These are phyloP conservation scores for Aureobasidium sp. DNA, from an alignment of 2,329 filamentous ascomycete genomes.

Conservation along the genomic window DNA sequence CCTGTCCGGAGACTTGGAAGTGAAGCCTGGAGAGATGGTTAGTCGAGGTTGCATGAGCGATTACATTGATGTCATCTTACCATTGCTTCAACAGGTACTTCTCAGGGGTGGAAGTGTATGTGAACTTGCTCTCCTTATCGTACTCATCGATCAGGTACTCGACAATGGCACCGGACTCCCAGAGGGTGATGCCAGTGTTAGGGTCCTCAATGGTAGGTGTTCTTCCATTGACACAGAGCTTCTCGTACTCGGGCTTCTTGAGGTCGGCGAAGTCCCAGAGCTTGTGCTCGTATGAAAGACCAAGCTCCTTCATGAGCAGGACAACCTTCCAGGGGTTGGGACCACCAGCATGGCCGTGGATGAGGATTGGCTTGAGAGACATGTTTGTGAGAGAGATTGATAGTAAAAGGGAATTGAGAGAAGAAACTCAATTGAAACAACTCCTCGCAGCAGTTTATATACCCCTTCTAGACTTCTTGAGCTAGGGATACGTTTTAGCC, in stretches of 20 bases:
- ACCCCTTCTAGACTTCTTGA: not conserved
- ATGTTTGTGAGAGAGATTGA: not conserved
- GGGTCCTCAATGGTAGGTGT: constrained; percentile 40
- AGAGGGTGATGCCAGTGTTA: constrained; percentile 35
- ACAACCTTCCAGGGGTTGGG: constrained; percentile 22
- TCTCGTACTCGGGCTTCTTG: constrained; percentile 31
- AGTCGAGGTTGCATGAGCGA: not conserved
- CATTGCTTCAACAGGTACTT: too few relatives aligned
- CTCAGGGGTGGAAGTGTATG: too few relatives aligned
- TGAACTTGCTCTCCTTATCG: too few relatives aligned
- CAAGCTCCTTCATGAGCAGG: constrained; percentile 38
- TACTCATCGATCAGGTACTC: not conserved
- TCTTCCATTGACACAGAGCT: constrained; percentile 34
- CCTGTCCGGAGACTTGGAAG: too few relatives aligned
- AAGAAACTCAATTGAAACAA: not conserved
- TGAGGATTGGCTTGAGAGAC: constrained; percentile 14
- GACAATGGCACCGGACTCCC: constrained; percentile 26
- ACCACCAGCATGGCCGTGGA: constrained; percentile 14
- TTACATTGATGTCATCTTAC: not conserved
- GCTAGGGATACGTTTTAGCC: not conserved
- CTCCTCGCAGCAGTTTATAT: not conserved
- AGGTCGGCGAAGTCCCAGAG: constrained; percentile 30
- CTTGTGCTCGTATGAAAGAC: constrained; percentile 31
- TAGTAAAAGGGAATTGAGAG: not conserved
- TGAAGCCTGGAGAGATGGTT: too few relatives aligned